phyloP scores from a whole-genome alignment of 805 yeast species.

The Yarrowia bubula region DNA sequence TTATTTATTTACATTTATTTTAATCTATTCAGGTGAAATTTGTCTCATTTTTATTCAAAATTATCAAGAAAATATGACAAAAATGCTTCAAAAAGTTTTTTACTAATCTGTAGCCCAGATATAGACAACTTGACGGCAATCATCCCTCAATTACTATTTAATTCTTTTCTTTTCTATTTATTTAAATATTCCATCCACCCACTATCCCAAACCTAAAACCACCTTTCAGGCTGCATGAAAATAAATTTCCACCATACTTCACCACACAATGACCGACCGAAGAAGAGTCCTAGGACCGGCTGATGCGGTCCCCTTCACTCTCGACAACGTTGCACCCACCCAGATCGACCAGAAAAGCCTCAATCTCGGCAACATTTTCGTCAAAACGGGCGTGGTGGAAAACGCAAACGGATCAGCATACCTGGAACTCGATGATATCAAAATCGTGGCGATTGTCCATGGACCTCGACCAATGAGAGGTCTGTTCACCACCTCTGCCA shows the following conservation, averaged over 20 bases:
- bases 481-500: conserved; percentile 64
- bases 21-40: no score
- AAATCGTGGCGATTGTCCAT: conserved; percentile 66
- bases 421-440: conserved; percentile 61
- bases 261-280: conserved; percentile 50
- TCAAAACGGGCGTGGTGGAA: conserved; percentile 61
- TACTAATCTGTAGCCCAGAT: no score
- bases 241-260: neutral
- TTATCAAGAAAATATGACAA: no score
- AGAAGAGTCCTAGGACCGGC: conserved; percentile 84
- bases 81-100: no score
- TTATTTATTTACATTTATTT: no score
- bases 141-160: no score
- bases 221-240: neutral
- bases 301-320: conserved; percentile 52
- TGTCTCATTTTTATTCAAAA: no score
- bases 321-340: conserved; percentile 35
- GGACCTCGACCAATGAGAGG: conserved; percentile 89
- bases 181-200: no score
- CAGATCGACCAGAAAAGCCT: conserved; percentile 29
- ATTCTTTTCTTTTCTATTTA: no score
- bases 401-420: conserved; percentile 83
- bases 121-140: no score
- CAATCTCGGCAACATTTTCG: conserved; percentile 46
- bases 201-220: neutral